Evolutionary conservation across 2,329 filamentous ascomycete species (phyloP).

Genomic region (Fusarium sp.): DNA sequence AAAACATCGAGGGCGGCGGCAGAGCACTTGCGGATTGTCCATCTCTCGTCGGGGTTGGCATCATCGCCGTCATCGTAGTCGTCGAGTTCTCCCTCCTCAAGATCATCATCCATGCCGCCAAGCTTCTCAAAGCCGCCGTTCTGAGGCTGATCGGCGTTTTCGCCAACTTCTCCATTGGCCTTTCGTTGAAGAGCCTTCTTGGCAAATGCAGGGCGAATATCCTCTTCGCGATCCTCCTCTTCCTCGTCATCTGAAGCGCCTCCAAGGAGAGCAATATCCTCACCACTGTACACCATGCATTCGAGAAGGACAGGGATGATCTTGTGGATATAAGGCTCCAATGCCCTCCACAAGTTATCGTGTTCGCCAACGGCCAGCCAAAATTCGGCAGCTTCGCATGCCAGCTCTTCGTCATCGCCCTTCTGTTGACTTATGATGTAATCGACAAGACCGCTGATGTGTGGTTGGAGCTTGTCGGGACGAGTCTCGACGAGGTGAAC

Average conservation of each 20-base stretch:
- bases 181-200: conserved; percentile 71
- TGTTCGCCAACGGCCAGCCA: conserved; percentile 96
- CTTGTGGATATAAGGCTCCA: conserved; percentile 82
- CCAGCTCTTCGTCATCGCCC: conserved; percentile 87
- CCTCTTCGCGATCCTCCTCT: conserved; percentile 87
- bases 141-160: conserved; percentile 62
- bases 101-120: conserved; percentile 73
- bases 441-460: conserved; percentile 87
- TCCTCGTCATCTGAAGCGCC: conserved; percentile 91
- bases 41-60: conserved; percentile 86
- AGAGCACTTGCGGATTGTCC: conserved; percentile 97
- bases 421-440: conserved; percentile 93
- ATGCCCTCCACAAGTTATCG: conserved; percentile 77
- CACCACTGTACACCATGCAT: conserved; percentile 96
- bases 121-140: conserved; percentile 68
- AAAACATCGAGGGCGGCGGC: conserved; percentile 95
- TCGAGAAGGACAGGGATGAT: conserved; percentile 92
- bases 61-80: conserved; percentile 81
- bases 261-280: conserved; percentile 88
- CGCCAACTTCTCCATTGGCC: conserved; percentile 62
- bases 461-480: conserved; percentile 89
- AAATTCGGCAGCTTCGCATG: conserved; percentile 95
- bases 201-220: conserved; percentile 93
- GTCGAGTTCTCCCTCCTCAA: conserved; percentile 90
- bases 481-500: conserved; percentile 91